These are phyloP conservation scores for Clavaria fumosa DNA, from an alignment of 768 basidiomycete species.

Conservation along the genomic window DNA sequence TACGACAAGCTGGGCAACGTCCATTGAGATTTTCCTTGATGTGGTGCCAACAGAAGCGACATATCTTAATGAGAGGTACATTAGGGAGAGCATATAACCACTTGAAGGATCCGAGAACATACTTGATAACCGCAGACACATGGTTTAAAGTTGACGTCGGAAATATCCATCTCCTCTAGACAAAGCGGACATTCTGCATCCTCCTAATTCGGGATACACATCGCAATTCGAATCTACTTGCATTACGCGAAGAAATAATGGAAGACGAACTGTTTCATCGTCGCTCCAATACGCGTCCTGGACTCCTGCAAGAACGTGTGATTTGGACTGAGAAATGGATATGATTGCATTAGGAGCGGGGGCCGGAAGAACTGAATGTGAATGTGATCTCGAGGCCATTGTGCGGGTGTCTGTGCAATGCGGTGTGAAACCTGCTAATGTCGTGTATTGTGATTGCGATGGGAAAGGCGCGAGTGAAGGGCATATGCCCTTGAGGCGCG, in stretches of 20 bases:
- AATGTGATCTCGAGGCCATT: slow-evolving; percentile 43
- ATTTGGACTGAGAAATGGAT: slow-evolving; percentile 65
- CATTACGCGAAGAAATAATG: slow-evolving; percentile 6
- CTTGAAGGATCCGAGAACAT: slow-evolving; percentile 7
- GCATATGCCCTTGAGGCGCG: too few relatives aligned
- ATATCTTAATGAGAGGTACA: slow-evolving; percentile 49
- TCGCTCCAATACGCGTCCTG: slow-evolving; percentile 97
- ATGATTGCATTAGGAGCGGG: slow-evolving; percentile 59
- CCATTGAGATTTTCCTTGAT: slow-evolving; percentile 93
- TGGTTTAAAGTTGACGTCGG: slow-evolving; percentile 98
- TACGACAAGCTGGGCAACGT: slow-evolving; percentile 90
- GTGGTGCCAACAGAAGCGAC: slow-evolving; percentile 98
- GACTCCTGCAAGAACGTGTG: slow-evolving; percentile 73
- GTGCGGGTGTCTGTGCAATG: slow-evolving; percentile 6
- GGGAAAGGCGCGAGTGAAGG: slow-evolving; percentile 10
- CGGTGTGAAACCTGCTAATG: not conserved
- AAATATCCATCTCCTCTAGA: slow-evolving; percentile 97
- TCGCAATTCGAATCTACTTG: too few relatives aligned
- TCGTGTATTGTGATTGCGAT: not conserved
- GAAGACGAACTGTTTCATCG: slow-evolving; percentile 51
- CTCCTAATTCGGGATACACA: too few relatives aligned
- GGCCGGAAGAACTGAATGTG: slow-evolving; percentile 52
- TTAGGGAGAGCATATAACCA: not conserved
- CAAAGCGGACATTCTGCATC: slow-evolving; percentile 97
- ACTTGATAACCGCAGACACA: slow-evolving; percentile 99